Evolutionary conservation across 352 stramenopile species (phyloP).

Genomic region (Phytophthora pinifolia): DNA sequence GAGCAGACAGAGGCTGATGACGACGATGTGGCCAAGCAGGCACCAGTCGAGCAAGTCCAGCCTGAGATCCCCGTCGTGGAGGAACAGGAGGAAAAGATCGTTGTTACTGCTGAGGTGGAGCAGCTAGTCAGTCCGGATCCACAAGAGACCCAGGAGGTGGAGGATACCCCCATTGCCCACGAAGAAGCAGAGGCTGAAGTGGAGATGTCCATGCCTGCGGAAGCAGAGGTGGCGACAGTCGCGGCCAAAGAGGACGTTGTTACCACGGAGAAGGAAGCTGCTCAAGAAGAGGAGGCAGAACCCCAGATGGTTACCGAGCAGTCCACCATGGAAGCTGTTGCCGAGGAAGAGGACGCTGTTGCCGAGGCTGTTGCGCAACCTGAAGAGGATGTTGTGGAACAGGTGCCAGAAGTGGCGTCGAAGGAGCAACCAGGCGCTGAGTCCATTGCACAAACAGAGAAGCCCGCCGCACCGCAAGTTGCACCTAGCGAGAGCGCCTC

Average conservation of each 20-base stretch:
- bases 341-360: conserved; percentile 2
- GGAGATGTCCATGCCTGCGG: conserved; percentile 7
- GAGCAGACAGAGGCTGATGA: conserved; percentile 10
- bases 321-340: background rate
- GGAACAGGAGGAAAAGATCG: conserved; percentile 19
- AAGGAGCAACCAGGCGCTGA: conserved; percentile 8
- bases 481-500: background rate
- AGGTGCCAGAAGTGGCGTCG: conserved; percentile 1
- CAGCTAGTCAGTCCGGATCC: conserved; percentile 5
- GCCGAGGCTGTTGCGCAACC: background rate
- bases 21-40: background rate
- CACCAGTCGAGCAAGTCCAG: background rate
- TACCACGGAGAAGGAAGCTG: conserved; percentile 1
- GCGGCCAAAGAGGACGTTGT: conserved; percentile 6
- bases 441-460: conserved; percentile 8
- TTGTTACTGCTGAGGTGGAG: conserved; percentile 7
- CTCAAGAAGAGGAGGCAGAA: conserved; percentile 3
- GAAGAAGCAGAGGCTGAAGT: conserved; percentile 18
- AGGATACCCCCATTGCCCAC: conserved; percentile 3
- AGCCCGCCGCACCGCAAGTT: conserved; percentile 1
- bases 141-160: conserved; percentile 14
- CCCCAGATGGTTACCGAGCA: conserved; percentile 1
- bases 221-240: too few species aligned
- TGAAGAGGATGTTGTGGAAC: conserved; percentile 1
- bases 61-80: background rate